Evolutionary conservation across 768 basidiomycete species (phyloP).

Genomic region (Podaxis sp.): DNA sequence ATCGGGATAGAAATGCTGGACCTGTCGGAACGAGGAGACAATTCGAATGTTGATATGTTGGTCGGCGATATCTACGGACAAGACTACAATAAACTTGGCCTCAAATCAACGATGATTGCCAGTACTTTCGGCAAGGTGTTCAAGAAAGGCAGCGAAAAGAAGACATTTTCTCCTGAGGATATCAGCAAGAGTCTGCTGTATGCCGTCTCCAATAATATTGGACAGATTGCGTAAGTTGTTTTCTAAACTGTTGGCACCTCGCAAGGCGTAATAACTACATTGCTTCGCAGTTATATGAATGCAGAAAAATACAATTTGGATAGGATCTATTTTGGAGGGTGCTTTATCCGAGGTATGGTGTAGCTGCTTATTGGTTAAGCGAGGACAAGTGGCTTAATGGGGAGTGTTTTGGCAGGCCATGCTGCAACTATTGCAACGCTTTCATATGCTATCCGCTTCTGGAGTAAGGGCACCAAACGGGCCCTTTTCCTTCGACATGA

Average conservation of each 20-base stretch:
- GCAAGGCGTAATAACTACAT: background rate
- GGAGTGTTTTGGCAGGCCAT: conserved; percentile 57
- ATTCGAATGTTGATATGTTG: conserved; percentile 94
- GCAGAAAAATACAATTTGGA: conserved; percentile 97
- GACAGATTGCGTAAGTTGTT: conserved; percentile 92
- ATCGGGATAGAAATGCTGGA: conserved; percentile 81
- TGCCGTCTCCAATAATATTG: conserved; percentile 98
- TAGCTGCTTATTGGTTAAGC: conserved; percentile 6
- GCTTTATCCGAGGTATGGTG: conserved; percentile 88
- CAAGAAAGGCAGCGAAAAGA: conserved; percentile 78
- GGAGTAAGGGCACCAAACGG: conserved; percentile 96
- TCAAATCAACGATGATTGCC: conserved; percentile 97
- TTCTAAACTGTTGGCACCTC: conserved; percentile 1
- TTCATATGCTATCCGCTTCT: conserved; percentile 98
- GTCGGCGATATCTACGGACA: conserved; percentile 99
- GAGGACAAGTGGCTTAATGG: conserved; percentile 9
- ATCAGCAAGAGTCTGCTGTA: conserved; percentile 93
- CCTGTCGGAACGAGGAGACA: conserved; percentile 91
- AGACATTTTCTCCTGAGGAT: conserved; percentile 83
- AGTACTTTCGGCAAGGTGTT: conserved; percentile 99
- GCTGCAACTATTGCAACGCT: conserved; percentile 95
- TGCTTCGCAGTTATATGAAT: conserved; percentile 83
- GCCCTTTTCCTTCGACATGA: conserved; percentile 97
- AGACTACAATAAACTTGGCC: conserved; percentile 90
- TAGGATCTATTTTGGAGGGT: conserved; percentile 98